phyloP scores from a whole-genome alignment of 2,329 filamentous ascomycete genomes.

The Diplocarpon mali region DNA sequence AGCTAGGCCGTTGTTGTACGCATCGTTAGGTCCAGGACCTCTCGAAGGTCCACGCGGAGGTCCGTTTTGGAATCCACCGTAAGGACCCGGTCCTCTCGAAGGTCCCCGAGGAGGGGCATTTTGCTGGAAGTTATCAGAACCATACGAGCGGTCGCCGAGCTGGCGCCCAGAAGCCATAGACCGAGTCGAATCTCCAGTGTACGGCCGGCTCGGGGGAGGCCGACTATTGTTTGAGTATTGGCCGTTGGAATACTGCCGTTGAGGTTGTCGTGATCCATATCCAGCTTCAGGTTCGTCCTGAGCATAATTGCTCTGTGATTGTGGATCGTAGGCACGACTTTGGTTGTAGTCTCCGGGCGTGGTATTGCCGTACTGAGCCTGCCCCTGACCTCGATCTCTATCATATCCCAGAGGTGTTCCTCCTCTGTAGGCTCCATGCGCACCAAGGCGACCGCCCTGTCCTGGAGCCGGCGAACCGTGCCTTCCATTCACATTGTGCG shows the following conservation, averaged over 20 bases:
- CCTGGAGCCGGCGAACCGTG: conserved; percentile 12
- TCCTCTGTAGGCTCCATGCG: conserved; percentile 2
- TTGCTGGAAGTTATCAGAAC: conserved; percentile 8
- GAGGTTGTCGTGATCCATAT: conserved; percentile 14
- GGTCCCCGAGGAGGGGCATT: neutral
- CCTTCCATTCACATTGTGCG: conserved; percentile 11
- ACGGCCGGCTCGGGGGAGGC: conserved; percentile 16
- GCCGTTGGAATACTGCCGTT: conserved; percentile 17
- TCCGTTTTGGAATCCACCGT: neutral
- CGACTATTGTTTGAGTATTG: conserved; percentile 8
- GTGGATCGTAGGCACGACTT: conserved; percentile 10
- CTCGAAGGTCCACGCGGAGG: conserved; percentile 5
- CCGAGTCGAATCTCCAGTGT: conserved; percentile 17
- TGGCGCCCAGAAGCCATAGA: conserved; percentile 17
- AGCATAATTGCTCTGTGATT: conserved; percentile 15
- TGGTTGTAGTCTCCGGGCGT: conserved; percentile 5
- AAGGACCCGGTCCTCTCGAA: neutral
- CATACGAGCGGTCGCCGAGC: conserved; percentile 15
- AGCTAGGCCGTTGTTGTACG: neutral
- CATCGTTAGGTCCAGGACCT: neutral
- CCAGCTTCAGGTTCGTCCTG: conserved; percentile 4
- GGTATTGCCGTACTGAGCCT: too few species aligned
- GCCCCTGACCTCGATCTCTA: too few species aligned
- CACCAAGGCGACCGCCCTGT: conserved; percentile 1
- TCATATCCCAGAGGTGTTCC: conserved; percentile 1